phyloP scores from a whole-genome alignment of 768 basidiomycete genomes.

The Lyophyllum shimeji region DNA sequence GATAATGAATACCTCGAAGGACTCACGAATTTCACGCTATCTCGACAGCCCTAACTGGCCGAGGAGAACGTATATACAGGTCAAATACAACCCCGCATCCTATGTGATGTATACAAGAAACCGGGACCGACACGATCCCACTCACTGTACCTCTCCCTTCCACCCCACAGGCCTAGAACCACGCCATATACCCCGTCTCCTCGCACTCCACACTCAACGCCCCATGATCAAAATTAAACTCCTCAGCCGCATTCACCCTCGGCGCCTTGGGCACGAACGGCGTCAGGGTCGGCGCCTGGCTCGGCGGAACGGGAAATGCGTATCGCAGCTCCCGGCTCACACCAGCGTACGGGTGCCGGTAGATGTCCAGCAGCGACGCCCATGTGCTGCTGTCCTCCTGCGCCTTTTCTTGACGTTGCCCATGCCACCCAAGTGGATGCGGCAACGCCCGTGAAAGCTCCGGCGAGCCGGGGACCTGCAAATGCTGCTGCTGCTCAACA shows the following conservation, averaged over 20 bases:
- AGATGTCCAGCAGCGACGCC: constrained; percentile 46
- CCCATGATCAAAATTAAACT: constrained; percentile 63
- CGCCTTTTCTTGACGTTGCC: constrained; percentile 6
- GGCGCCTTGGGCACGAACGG: constrained; percentile 48
- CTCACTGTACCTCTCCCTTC: no score
- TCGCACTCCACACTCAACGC: constrained; percentile 54
- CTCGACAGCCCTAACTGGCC: no score
- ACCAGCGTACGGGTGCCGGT: constrained; percentile 42
- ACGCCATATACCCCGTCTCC: constrained; percentile 68
- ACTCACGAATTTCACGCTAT: no score
- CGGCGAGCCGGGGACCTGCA: constrained; percentile 1
- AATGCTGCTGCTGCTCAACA: constrained; percentile 27
- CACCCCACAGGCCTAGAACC: constrained; percentile 52
- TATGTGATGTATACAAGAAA: no score
- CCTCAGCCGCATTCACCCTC: constrained; percentile 51
- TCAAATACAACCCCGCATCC: no score
- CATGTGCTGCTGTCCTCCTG: constrained; percentile 17
- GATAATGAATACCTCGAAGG: no score
- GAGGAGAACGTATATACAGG: no score
- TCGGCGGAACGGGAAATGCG: constrained; percentile 24
- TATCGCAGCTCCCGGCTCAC: constrained; percentile 42
- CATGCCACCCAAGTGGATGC: constrained; percentile 5
- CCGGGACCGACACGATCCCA: no score
- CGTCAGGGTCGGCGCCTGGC: constrained; percentile 17
- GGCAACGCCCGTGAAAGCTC: neutral